These are phyloP conservation scores for Gaeumannomyces tritici DNA, from an alignment of 2,329 filamentous ascomycete genomes.

Conservation along the genomic window DNA sequence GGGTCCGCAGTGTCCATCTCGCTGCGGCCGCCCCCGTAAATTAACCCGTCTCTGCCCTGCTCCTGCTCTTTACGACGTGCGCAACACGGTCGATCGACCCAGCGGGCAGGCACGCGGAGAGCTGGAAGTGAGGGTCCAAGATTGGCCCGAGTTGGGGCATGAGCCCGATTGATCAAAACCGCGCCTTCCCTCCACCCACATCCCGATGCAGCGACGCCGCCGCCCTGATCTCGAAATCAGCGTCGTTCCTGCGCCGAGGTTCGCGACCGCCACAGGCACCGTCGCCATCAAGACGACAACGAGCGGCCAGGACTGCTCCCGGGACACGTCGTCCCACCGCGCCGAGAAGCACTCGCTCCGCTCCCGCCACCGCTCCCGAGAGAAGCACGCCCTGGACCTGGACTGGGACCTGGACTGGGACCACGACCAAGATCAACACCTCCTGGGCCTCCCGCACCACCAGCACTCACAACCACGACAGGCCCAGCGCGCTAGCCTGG, in stretches of 20 bases:
- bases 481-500: not conserved
- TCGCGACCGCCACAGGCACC: slow-evolving; percentile 9
- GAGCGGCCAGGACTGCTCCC: slow-evolving; percentile 12
- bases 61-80: not conserved
- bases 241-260: slow-evolving; percentile 1
- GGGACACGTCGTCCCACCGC: not conserved
- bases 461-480: not conserved
- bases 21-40: not conserved
- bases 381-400: not conserved
- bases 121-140: not conserved
- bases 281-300: slow-evolving; percentile 9
- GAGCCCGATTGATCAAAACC: not conserved
- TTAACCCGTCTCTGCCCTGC: too few relatives aligned
- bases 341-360: not conserved
- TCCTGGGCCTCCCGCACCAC: not conserved
- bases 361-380: slow-evolving; percentile 1
- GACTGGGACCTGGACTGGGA: not conserved
- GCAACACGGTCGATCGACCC: not conserved
- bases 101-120: not conserved
- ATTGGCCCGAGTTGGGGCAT: not conserved
- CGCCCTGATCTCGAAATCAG: slow-evolving; percentile 28
- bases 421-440: slow-evolving; percentile 3
- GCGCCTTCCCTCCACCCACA: not conserved
- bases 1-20: not conserved
- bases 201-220: slow-evolving; percentile 10